These are phyloP conservation scores for Oryza nivara DNA, from an alignment of 176 grass and related monocot species.

Conservation along the genomic window DNA sequence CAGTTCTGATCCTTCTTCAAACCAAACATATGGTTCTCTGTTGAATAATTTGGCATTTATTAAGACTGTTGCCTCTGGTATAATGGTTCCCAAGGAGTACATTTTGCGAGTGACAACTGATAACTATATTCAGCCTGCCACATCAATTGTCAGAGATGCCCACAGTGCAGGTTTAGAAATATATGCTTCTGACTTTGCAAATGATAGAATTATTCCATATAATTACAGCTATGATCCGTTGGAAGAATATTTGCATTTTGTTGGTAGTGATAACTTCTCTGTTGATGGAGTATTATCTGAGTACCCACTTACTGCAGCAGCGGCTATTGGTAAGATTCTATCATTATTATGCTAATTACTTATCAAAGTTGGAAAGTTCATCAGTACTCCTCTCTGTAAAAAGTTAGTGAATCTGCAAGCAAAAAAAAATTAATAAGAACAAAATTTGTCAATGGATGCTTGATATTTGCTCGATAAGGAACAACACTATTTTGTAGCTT, in stretches of 20 bases:
- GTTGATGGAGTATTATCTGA: constrained; percentile 91
- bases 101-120: constrained; percentile 66
- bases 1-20: constrained; percentile 62
- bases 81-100: constrained; percentile 81
- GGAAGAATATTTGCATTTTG: constrained; percentile 62
- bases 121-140: constrained; percentile 54
- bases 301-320: constrained; percentile 67
- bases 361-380: background rate
- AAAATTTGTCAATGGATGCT: background rate
- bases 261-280: constrained; percentile 53
- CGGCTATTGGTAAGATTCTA: constrained; percentile 70
- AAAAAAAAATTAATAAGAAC: background rate
- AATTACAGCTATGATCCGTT: constrained; percentile 97
- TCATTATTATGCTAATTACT: background rate
- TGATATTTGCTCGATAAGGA: background rate
- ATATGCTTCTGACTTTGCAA: constrained; percentile 79
- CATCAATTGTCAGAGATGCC: constrained; percentile 51
- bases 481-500: background rate
- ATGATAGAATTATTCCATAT: constrained; percentile 75
- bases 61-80: constrained; percentile 72
- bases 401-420: background rate
- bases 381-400: background rate
- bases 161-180: constrained; percentile 78
- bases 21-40: constrained; percentile 62
- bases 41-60: constrained; percentile 67